Conservation (phyloP, 1,284 basidiomycete genomes). For the Heterobasidion irregulare region DNA sequence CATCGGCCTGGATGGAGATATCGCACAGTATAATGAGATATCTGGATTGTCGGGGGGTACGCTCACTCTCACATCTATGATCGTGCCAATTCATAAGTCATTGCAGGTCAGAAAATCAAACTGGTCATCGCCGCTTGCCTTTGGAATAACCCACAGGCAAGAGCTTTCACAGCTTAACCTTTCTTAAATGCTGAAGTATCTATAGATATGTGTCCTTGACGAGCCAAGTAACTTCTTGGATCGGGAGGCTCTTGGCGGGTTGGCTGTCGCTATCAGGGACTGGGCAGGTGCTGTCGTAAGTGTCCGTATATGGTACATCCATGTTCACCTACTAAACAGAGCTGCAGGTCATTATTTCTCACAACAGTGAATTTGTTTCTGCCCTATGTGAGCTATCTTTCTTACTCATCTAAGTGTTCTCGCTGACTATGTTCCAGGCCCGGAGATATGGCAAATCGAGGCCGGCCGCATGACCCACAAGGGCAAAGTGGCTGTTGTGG, state of each 20-base stretch:
- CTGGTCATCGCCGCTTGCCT: slow-evolving; percentile 91
- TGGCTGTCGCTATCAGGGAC: slow-evolving; percentile 93
- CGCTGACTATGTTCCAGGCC: slow-evolving; percentile 34
- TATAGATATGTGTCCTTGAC: slow-evolving; percentile 70
- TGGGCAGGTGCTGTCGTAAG: slow-evolving; percentile 92
- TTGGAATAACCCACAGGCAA: slow-evolving; percentile 90
- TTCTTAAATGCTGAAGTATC: not conserved
- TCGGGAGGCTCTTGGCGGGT: slow-evolving; percentile 82
- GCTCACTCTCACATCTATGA: slow-evolving; percentile 9
- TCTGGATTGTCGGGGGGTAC: slow-evolving; percentile 79
- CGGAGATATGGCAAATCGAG: slow-evolving; percentile 80
- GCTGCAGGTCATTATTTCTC: slow-evolving; percentile 85
- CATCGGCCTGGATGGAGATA: slow-evolving; percentile 94
- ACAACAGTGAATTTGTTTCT: slow-evolving; percentile 88
- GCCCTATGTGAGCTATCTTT: slow-evolving; percentile 64
- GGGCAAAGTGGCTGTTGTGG: slow-evolving; percentile 81
- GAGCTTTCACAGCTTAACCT: slow-evolving; percentile 2
- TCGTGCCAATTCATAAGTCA: slow-evolving; percentile 12
- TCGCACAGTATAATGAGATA: slow-evolving; percentile 96
- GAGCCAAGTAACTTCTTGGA: slow-evolving; percentile 98
- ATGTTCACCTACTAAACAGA: slow-evolving; percentile 12
- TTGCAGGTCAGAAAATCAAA: slow-evolving; percentile 89
- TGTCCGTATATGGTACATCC: slow-evolving; percentile 6
- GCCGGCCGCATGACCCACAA: slow-evolving; percentile 77
- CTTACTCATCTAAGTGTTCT: not conserved